Evolutionary conservation across 306 rosid genomes (phyloP), one percentile per base, ranked within the genome.

Genomic region (Inga leiocalycina): DNA sequence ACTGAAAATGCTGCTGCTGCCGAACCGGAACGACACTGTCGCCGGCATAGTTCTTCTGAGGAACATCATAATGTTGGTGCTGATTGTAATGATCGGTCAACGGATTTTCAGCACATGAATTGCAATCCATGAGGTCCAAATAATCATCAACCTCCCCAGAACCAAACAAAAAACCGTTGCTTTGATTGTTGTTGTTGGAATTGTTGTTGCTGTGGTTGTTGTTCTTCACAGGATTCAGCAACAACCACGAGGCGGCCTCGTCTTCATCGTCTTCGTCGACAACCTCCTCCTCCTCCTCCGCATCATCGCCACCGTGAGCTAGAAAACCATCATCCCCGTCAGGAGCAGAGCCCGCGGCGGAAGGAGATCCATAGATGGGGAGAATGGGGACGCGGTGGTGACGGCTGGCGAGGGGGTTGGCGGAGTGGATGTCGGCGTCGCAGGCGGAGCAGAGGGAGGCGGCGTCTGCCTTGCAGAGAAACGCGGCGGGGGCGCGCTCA

Each of bases 391-490:
- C 96, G 0, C 99, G 98, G 59, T 92, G 97, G 90, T 96, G 99
- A 44, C 99, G 99, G 84, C 97, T 77, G 4, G 99, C 97, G 1
- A 96, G 93, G 0, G 97, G 97, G 71, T 96, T 96, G 8, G 99
- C 98, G 2, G 99, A 89, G 88, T 96, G 99, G 87, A 93, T 91
- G 34, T 91, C 97, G 0, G 94, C 94, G 56, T 96, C 99, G 81
- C 99, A 96, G 16, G 93, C 37, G 13, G 89, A 20, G 75, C 99
- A 96, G 19, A 96, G 99, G 0, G 99, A 96, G 0, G 99, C 99
- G 0, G 97, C 94, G 59, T 96, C 99, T 0, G 99, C 99, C 74
- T 93, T 96, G 87, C 99, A 96, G 13, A 96, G 80, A 30, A 93
- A 88, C 3, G 93, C 94, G 0, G 99, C 98, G 2, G 98, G 98